Evolutionary conservation across 1,139 yeast genomes (phyloP).

Genomic region (Pneumocystis canis): DNA sequence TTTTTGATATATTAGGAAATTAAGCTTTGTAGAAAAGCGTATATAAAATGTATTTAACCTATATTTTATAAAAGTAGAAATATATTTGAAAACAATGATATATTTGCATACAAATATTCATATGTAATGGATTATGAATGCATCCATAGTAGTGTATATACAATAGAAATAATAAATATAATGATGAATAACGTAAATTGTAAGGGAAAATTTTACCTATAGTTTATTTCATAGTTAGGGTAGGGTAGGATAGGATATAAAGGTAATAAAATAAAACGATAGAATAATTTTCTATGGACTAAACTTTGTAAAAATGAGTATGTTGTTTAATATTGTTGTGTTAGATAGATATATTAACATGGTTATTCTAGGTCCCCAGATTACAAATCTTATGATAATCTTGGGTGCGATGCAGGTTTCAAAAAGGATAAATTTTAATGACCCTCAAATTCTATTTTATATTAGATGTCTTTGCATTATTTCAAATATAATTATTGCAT

Average conservation of each 20-base stretch:
- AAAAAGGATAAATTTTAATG: slow-evolving; percentile 76
- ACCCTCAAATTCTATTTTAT: slow-evolving; percentile 58
- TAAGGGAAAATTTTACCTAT: not conserved
- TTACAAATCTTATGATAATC: slow-evolving; percentile 64
- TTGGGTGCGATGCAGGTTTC: slow-evolving; percentile 95
- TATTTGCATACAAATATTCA: too few relatives aligned
- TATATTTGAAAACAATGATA: too few relatives aligned
- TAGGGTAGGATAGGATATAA: not conserved
- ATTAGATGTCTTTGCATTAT: slow-evolving; percentile 61
- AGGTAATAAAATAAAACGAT: not conserved
- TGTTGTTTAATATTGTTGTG: not conserved
- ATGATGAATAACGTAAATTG: too few relatives aligned
- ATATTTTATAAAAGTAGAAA: too few relatives aligned
- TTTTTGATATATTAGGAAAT: too few relatives aligned
- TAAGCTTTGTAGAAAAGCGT: too few relatives aligned
- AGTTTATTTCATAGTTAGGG: not conserved
- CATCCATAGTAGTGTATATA: too few relatives aligned
- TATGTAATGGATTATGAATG: too few relatives aligned
- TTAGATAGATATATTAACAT: not conserved
- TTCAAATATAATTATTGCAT: slow-evolving; percentile 52
- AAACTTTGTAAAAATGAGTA: not conserved
- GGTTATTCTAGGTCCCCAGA: not conserved
- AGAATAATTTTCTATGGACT: not conserved
- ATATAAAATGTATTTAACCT: too few relatives aligned
- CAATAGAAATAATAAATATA: too few relatives aligned